Evolutionary conservation across 2,329 filamentous ascomycete genomes (phyloP), one percentile per base, ranked within the genome.

Genomic region (Aspergillus sp.): DNA sequence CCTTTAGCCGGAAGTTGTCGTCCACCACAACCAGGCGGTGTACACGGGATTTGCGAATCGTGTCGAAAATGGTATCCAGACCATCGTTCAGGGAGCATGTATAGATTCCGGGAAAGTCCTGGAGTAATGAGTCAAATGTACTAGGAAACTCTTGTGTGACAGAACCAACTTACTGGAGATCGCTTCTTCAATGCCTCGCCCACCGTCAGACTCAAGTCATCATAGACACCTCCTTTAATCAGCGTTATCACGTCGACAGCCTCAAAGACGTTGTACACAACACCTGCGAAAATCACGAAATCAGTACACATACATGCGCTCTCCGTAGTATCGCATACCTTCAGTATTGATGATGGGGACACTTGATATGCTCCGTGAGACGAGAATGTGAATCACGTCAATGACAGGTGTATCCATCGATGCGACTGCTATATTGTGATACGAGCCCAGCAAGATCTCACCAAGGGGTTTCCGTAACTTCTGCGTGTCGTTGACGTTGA

Each of bases 211-310:
- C 90, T 88, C 59, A 99, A 82, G 67, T 97, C 94, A 65, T 98
- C 95, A 72, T 98, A 98, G 38, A 88, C 88, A 19, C 93, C 92
- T 21, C 92, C 92, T 77, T 96, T 96, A 78, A 99, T 96, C 69
- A 96, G 88, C 0, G 93, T 90, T 68, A 99, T 96, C 62, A 99
- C 93, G 77, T 99, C 95, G 54, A 99, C 93, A 1, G 95, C 91
- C 79, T 99, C 96, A 71, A 99, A 99, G 10, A 98, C 92, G 71
- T 99, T 99, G 64, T 98, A 86, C 0, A 99, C 87, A 32, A 86
- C 81, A 54, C 86, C 87, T 86, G 69, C 19, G 39, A 8, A 15
- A 17, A 49, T 25, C 11, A 41, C 13, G 53, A n/a, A 10, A 25
- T 48, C 6, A 42, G 8, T 50, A 19, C 49, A 42, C 47, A 54